phyloP scores from a whole-genome alignment of 2,329 filamentous ascomycete genomes.

The Endoconidiophora laricicola region DNA sequence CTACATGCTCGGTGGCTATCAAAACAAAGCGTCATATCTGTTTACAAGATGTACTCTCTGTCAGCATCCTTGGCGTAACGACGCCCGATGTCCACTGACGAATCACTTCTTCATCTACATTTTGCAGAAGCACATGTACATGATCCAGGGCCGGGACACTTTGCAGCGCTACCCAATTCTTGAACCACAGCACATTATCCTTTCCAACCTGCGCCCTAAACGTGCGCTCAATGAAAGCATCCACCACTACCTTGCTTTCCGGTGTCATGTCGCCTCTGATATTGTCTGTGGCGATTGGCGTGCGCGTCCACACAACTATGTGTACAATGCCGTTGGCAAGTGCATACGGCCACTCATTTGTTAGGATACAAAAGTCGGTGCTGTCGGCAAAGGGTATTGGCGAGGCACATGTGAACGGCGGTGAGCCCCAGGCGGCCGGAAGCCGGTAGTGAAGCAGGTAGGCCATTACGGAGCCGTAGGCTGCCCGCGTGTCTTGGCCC shows the following conservation, averaged over 20 bases:
- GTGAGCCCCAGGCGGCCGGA: constrained; percentile 44
- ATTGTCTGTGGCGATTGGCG: constrained; percentile 54
- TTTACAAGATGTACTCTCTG: background rate
- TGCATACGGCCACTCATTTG: constrained; percentile 92
- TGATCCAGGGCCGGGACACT: constrained; percentile 79
- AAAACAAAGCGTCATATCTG: background rate
- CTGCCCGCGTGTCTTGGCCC: constrained; percentile 48
- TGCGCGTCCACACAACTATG: constrained; percentile 84
- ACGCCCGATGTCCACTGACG: constrained; percentile 31
- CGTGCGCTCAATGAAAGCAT: constrained; percentile 49
- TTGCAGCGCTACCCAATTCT: constrained; percentile 82
- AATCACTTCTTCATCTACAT: constrained; percentile 34
- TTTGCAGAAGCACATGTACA: constrained; percentile 58
- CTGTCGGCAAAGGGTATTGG: constrained; percentile 33
- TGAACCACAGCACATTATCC: constrained; percentile 66
- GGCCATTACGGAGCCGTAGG: constrained; percentile 65
- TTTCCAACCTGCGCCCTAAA: constrained; percentile 45
- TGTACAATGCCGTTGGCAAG: constrained; percentile 52
- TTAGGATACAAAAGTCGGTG: constrained; percentile 51
- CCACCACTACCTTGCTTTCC: constrained; percentile 45
- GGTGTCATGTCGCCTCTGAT: constrained; percentile 55
- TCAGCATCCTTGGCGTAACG: constrained; percentile 5
- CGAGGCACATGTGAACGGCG: constrained; percentile 37
- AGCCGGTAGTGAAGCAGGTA: constrained; percentile 63
- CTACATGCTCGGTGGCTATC: background rate